Percentiles rank a stretch among this genome's conserved stretches.
Conservation (phyloP, 2,329 filamentous ascomycete genomes). For the Drechslera avenae region DNA sequence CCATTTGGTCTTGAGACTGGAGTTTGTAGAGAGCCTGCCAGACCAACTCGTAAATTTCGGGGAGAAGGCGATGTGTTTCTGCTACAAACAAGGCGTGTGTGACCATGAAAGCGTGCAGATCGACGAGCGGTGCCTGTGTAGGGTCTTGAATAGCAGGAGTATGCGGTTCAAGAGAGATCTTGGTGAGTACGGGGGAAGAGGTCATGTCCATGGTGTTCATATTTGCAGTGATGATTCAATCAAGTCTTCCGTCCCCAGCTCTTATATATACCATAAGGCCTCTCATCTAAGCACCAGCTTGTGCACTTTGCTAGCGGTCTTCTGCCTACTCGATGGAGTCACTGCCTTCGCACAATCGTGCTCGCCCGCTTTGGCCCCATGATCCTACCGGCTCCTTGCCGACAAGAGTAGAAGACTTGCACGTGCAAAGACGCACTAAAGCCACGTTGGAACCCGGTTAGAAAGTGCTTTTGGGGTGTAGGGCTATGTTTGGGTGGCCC, state of each 20-base stretch:
- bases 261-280: conserved; percentile 16
- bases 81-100: not conserved
- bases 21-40: conserved; percentile 1
- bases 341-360: conserved; percentile 15
- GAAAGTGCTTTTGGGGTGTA: conserved; percentile 12
- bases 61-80: not conserved
- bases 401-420: conserved; percentile 12
- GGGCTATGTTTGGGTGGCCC: conserved; percentile 20
- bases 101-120: not conserved
- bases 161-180: not conserved
- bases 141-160: not conserved
- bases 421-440: conserved; percentile 9
- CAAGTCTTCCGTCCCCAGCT: conserved; percentile 1
- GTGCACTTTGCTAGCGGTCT: conserved; percentile 4
- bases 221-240: not conserved
- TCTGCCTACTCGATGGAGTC: conserved; percentile 7
- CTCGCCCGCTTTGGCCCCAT: conserved; percentile 17
- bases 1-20: not conserved
- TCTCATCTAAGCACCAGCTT: conserved; percentile 14
- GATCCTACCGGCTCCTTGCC: conserved; percentile 8
- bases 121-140: conserved; percentile 1
- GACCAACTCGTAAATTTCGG: not conserved
- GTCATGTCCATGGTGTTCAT: conserved; percentile 5
- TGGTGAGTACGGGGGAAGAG: not conserved
- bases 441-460: conserved; percentile 15